Evolutionary conservation across 176 grass and related monocot species (phyloP), one percentile per base, ranked within the genome.

Genomic region (Alopecurus myosuroides): DNA sequence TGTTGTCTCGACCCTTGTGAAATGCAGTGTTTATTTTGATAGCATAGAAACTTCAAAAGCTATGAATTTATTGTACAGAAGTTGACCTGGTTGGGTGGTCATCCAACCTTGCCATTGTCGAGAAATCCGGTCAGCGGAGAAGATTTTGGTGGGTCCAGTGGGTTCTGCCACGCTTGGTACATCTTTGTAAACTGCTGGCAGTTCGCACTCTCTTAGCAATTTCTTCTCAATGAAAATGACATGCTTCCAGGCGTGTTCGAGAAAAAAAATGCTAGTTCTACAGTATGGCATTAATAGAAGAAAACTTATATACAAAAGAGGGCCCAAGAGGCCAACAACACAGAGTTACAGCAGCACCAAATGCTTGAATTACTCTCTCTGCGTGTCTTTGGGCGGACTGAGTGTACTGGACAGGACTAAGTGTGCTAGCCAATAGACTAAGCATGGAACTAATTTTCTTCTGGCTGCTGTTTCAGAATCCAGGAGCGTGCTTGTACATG

Each of bases 401-500:
- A 1, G 13, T 45, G 41, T 46, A 48, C 70, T 73, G 41, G 14
- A 31, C 39, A 71, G 5, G 40, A 9, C 69, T 72, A 72, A 45
- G 37, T 26, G 37, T 71, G 37, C 13, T 44, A 10, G 34, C 65
- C 0, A 71, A 71, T 41, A 71, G 2, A 44, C 39, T 66, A 68
- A 55, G 20, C 19, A 18, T 75, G 13, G 12, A 80, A 70, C 51
- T 75, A 44, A 81, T 37, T 78, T 78, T 65, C 10, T 9, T 88
- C 65, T 78, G 51, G 53, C n/a, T 66, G 56, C 53, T 85, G 51
- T 92, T 96, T 82, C 86, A 96, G 94, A 96, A 96, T 70, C 94
- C 91, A 42, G 91, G 91, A 55, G 94, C 91, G 42, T 99, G 97
- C 84, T 86, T 97, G 77, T 94, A 89, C 58, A 92, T 91, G 85